These are phyloP conservation scores for Austroboletus niveus DNA, from an alignment of 1,284 basidiomycete species.

Conservation along the genomic window DNA sequence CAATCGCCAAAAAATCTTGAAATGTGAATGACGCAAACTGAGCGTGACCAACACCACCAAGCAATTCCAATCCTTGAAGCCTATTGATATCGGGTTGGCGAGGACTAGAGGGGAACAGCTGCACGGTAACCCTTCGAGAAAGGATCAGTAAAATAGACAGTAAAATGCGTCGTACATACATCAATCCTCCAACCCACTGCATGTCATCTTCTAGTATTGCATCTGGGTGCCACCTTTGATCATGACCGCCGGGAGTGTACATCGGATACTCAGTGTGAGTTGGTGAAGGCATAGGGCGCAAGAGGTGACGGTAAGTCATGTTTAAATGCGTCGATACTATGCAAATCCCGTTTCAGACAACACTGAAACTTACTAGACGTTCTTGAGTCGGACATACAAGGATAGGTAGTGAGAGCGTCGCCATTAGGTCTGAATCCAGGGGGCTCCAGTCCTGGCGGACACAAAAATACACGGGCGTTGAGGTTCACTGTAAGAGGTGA, in stretches of 20 bases:
- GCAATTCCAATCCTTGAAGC: conserved; percentile 50
- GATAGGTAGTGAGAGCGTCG: background rate
- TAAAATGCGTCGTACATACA: conserved; percentile 43
- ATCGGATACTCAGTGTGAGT: conserved; percentile 66
- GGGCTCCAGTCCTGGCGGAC: conserved; percentile 61
- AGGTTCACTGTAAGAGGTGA: conserved; percentile 56
- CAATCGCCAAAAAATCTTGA: conserved; percentile 65
- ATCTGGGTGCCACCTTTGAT: conserved; percentile 61
- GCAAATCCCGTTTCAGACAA: background rate
- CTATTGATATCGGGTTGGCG: conserved; percentile 36
- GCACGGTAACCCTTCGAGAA: conserved; percentile 57
- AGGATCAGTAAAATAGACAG: conserved; percentile 1
- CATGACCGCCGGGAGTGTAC: conserved; percentile 64
- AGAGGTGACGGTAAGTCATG: conserved; percentile 42
- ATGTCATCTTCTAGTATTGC: conserved; percentile 58
- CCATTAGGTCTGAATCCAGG: background rate
- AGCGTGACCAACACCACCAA: conserved; percentile 45
- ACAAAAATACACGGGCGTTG: conserved; percentile 63
- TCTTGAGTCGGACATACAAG: background rate
- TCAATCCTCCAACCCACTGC: conserved; percentile 70
- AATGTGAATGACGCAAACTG: conserved; percentile 70
- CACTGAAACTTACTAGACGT: conserved; percentile 5
- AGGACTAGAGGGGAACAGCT: conserved; percentile 50
- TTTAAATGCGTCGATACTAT: conserved; percentile 4
- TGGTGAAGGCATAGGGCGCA: conserved; percentile 53